Evolutionary conservation across 139 green algal genomes (phyloP), one percentile per base, ranked within the genome.

Genomic region (Chlorella sp.): DNA sequence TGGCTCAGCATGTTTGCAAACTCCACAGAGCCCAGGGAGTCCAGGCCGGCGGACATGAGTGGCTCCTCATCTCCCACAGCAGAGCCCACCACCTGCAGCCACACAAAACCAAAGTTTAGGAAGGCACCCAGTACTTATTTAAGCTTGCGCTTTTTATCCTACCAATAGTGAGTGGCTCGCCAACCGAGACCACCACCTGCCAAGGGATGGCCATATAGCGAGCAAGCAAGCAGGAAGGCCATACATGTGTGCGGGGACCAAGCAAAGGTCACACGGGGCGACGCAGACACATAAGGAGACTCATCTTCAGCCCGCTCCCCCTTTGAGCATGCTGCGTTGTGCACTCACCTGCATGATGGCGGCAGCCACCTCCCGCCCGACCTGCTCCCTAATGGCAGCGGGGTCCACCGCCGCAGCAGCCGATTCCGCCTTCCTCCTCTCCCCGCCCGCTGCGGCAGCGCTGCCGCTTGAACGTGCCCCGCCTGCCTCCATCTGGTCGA

Each of bases 1-100:
- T 81, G 91, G n/a, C 96, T 94, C 24, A 99, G 94, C 18, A 89
- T 81, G 89, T 97, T 97, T 39, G 94, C 90, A 87, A 94, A 92
- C 53, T 94, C 89, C 36, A 94, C 89, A 14, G 89, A 91, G 39
- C 94, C 94, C 60, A 97, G 66, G 5, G 92, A 95, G 90, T 97
- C 95, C 57, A 97, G 86, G 18, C 94, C 94, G 0, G 95, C 95
- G 32, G 93, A 92, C 93, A 96, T 96, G 86, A 96, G 90, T 9
- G 94, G 94, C 89, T 93, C 91, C 60, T 93, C 91, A 28, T 89
- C 85, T 26, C 88, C 88, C 26, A 93, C 71, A 1, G 78, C 26
- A 34, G 83, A 30, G 76, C 91, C 91, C 53, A 92, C 24, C 22
- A 93, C 91, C 84, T 93, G 88, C 60, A 69, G 26, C 22, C 36